phyloP scores from a whole-genome alignment of 805 yeast species.

The Jamesozyma rosinii region DNA sequence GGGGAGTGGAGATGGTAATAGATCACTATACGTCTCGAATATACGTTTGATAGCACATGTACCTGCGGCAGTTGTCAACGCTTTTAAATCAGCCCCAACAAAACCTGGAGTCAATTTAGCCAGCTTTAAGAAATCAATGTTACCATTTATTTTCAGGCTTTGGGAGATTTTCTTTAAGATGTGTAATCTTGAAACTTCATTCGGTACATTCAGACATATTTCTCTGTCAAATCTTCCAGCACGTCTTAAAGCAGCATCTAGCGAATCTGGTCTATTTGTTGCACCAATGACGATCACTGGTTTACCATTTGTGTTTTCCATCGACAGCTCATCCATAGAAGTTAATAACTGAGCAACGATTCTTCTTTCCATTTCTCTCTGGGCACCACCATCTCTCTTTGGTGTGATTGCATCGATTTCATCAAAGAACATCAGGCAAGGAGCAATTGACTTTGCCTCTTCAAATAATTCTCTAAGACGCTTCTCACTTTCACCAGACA shows the following conservation, averaged over 20 bases:
- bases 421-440: conserved; percentile 86
- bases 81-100: conserved; percentile 95
- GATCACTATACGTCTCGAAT: conserved; percentile 43
- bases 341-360: conserved; percentile 93
- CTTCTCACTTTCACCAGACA: conserved; percentile 98
- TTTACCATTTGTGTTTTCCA: conserved; percentile 82
- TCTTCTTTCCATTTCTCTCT: conserved; percentile 94
- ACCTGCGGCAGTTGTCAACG: conserved; percentile 91
- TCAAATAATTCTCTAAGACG: conserved; percentile 87
- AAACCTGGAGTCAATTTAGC: conserved; percentile 95
- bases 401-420: conserved; percentile 98
- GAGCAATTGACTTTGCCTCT: conserved; percentile 83
- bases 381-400: conserved; percentile 88
- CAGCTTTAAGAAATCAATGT: conserved; percentile 56
- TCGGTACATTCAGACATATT: conserved; percentile 90
- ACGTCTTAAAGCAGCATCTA: conserved; percentile 88
- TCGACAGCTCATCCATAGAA: conserved; percentile 82
- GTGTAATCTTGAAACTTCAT: conserved; percentile 67
- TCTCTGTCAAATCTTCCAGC: conserved; percentile 97
- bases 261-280: conserved; percentile 90
- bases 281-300: conserved; percentile 95
- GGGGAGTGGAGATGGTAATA: neutral
- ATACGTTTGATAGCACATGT: conserved; percentile 88
- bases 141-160: conserved; percentile 56
- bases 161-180: conserved; percentile 69